Conservation (phyloP, 2,329 filamentous ascomycete species). For the Apiospora saccharicola region DNA sequence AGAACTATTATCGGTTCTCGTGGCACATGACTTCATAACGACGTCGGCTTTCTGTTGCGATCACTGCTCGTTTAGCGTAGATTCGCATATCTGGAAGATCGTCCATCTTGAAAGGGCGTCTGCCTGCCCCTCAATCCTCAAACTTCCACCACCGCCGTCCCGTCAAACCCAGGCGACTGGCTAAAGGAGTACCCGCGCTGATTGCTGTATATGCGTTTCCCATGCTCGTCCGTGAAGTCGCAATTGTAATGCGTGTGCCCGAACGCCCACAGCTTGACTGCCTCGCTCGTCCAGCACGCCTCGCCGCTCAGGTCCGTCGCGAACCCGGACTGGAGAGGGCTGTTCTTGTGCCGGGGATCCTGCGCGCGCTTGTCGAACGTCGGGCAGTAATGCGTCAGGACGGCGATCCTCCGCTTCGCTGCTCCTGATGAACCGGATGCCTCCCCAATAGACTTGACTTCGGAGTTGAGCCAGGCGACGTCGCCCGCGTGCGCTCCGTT, state of each 20-base stretch:
- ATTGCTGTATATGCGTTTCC: constrained; percentile 47
- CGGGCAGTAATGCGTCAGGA: constrained; percentile 54
- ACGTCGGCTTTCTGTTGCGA: too few species aligned
- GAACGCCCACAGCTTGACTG: constrained; percentile 55
- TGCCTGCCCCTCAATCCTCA: not conserved
- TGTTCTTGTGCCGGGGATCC: constrained; percentile 45
- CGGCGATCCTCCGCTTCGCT: constrained; percentile 40
- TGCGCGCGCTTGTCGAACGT: constrained; percentile 42
- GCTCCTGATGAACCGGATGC: not conserved
- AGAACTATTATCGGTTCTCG: too few species aligned
- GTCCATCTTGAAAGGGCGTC: not conserved
- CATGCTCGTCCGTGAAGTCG: constrained; percentile 43
- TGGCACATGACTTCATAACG: too few species aligned
- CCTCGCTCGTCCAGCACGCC: constrained; percentile 43
- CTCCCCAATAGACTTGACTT: constrained; percentile 39
- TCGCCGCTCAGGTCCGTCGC: constrained; percentile 48
- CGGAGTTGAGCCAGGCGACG: constrained; percentile 51
- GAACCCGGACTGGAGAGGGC: constrained; percentile 44
- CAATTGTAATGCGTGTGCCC: constrained; percentile 59
- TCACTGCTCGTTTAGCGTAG: too few species aligned
- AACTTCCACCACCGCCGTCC: not conserved
- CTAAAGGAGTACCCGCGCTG: constrained; percentile 51
- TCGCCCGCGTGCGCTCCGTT: constrained; percentile 48
- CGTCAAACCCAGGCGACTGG: constrained; percentile 21
- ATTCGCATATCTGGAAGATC: too few species aligned